Evolutionary conservation across 257 asterid species (phyloP).

Genomic region (Penstemon davidsonii): DNA sequence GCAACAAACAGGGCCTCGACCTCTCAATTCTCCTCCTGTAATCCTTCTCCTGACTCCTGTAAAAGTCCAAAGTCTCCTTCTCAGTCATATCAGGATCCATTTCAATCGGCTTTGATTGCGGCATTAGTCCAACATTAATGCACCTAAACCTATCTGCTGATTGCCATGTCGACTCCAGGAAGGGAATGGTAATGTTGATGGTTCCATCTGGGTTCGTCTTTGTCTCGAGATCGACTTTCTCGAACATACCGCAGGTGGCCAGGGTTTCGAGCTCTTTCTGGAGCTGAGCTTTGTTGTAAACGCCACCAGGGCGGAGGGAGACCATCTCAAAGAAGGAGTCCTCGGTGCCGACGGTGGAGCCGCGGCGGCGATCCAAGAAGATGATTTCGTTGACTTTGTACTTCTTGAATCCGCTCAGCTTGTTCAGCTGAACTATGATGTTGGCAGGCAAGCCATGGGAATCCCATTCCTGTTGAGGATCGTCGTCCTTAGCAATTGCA

Average conservation of each 20-base stretch:
- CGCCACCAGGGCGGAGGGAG: slow-evolving; percentile 81
- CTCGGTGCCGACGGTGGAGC: slow-evolving; percentile 66
- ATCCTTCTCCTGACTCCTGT: slow-evolving; percentile 70
- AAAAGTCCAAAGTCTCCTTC: slow-evolving; percentile 70
- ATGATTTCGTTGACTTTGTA: slow-evolving; percentile 83
- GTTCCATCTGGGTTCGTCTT: slow-evolving; percentile 90
- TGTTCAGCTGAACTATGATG: slow-evolving; percentile 76
- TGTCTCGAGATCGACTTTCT: slow-evolving; percentile 80
- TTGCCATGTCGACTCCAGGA: slow-evolving; percentile 85
- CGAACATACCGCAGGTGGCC: slow-evolving; percentile 89
- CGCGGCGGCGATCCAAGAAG: slow-evolving; percentile 65
- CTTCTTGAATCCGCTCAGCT: slow-evolving; percentile 83
- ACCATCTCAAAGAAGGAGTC: slow-evolving; percentile 97
- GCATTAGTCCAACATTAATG: slow-evolving; percentile 87
- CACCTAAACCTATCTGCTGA: slow-evolving; percentile 84
- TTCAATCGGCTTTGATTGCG: slow-evolving; percentile 81
- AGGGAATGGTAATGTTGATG: slow-evolving; percentile 63
- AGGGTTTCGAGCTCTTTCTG: slow-evolving; percentile 87
- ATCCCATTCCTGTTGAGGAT: slow-evolving; percentile 79
- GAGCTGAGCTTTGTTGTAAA: slow-evolving; percentile 85
- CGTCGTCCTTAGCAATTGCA: slow-evolving; percentile 84
- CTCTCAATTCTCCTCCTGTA: slow-evolving; percentile 73
- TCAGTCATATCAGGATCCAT: slow-evolving; percentile 98
- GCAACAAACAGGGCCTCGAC: slow-evolving; percentile 88
- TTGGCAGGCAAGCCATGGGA: slow-evolving; percentile 89